Evolutionary conservation across 1,284 basidiomycete genomes (phyloP), one percentile per base, ranked within the genome.

Genomic region (Ceratobasidium sp.): DNA sequence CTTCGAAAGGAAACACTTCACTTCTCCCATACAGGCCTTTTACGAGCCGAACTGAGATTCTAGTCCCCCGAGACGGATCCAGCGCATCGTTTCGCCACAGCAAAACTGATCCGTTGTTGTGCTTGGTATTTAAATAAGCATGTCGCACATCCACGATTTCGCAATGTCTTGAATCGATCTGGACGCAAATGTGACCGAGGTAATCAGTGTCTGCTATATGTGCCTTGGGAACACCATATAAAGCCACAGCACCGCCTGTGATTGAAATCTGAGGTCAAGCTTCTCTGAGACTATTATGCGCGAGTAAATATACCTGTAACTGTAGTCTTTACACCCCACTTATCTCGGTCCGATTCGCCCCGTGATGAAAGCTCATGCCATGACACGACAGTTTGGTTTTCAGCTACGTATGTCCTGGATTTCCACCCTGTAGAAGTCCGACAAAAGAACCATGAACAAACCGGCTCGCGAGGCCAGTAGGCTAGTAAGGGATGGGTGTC

Each of bases 201-300:
- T 32, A 27, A 31, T 60, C 57, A 13, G 57, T 60, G 25, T 45
- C 42, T 15, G 57, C 31, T 17, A 60, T 60, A 20, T 60, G 57
- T 20, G 57, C 57, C 47, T 47, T 60, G 25, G 57, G 57, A 8
- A 60, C 34, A 13, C 57, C 57, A 12, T 60, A 60, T 17, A 60
- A 20, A 2, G 27, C 43, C 3, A 47, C 42, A n/a, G 42, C 40
- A 15, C 57, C 57, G 31, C 42, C 57, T 60, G 29, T 17, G 15
- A 42, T 1, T 25, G 8, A 29, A 17, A 4, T 17, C 1, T 17
- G 15, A 8, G 8, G 12, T 2, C 17, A 40, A 3, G 25, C 15
- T 34, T 17, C n/a, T n/a, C n/a, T n/a, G n/a, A n/a, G n/a, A n/a
- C n/a, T n/a, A n/a, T n/a, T n/a, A n/a, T n/a, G n/a, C n/a, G n/a